Percentiles rank a stretch among this genome's conserved stretches.
phyloP scores from a whole-genome alignment of 1,139 yeast species.

The Hemisphaericaspora subhashii region DNA sequence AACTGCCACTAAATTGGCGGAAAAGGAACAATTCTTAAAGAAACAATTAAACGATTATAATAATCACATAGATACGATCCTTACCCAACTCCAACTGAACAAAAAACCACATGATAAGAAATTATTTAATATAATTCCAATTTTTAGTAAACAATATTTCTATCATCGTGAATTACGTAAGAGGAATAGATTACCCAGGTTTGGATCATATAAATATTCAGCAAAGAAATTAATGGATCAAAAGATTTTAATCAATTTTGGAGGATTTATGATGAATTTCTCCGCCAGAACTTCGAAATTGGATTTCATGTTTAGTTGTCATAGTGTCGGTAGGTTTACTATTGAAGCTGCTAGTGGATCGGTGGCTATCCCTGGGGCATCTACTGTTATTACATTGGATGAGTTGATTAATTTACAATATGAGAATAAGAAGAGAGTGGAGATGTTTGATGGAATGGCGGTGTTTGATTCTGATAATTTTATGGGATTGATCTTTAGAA shows the following conservation, averaged over 20 bases:
- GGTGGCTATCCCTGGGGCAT: conserved; percentile 52
- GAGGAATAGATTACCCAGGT: conserved; percentile 67
- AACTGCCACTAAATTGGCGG: conserved; percentile 59
- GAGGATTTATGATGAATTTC: conserved; percentile 45
- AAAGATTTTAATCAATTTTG: conserved; percentile 62
- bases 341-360: conserved; percentile 59
- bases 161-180: conserved; percentile 71
- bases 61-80: conserved; percentile 64
- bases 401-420: conserved; percentile 69
- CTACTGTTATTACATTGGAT: conserved; percentile 58
- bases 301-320: conserved; percentile 75
- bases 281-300: conserved; percentile 59
- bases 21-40: conserved; percentile 61
- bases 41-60: conserved; percentile 68
- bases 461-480: conserved; percentile 65
- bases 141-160: conserved; percentile 78
- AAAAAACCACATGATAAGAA: conserved; percentile 52
- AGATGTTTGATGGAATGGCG: conserved; percentile 65
- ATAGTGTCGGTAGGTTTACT: conserved; percentile 68
- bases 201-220: conserved; percentile 82
- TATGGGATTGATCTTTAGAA: conserved; percentile 66
- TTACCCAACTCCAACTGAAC: conserved; percentile 57
- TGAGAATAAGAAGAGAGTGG: conserved; percentile 50
- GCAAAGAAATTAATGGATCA: conserved; percentile 75
- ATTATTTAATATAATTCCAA: conserved; percentile 54